These are phyloP conservation scores for Colletotrichum graminicola DNA, from an alignment of 2,329 filamentous ascomycete species.

Conservation along the genomic window DNA sequence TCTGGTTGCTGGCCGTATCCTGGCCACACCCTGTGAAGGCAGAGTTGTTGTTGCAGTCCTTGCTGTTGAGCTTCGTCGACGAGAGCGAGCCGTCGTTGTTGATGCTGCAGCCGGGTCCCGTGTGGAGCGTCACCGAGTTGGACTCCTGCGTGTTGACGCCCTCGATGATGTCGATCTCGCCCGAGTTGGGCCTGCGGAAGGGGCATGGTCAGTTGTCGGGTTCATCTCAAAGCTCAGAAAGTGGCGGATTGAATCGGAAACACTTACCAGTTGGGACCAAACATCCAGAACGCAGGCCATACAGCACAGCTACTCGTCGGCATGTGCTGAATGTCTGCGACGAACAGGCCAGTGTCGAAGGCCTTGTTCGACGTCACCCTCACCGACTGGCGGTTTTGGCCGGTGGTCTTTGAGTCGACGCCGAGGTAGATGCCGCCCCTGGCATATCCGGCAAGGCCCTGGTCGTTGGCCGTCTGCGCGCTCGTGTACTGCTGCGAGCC, in stretches of 20 bases:
- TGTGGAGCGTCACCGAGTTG: conserved; percentile 78
- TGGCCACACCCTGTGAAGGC: conserved; percentile 72
- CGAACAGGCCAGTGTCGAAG: conserved; percentile 77
- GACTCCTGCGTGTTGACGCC: conserved; percentile 74
- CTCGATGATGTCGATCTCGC: conserved; percentile 86
- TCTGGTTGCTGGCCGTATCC: conserved; percentile 61
- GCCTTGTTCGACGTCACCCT: conserved; percentile 75
- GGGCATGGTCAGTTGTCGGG: neutral
- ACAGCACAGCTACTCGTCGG: conserved; percentile 77
- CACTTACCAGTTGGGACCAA: conserved; percentile 73
- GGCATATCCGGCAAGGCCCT: conserved; percentile 69
- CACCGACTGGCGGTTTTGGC: conserved; percentile 75
- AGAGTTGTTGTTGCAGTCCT: conserved; percentile 68
- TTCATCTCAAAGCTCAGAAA: neutral
- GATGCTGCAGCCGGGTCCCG: conserved; percentile 70
- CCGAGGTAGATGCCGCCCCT: conserved; percentile 74
- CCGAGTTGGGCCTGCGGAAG: conserved; percentile 61
- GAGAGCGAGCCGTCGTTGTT: conserved; percentile 60
- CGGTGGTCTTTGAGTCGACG: conserved; percentile 72
- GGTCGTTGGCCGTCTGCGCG: conserved; percentile 66
- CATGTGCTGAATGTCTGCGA: conserved; percentile 82
- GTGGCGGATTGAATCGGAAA: neutral
- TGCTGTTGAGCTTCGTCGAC: conserved; percentile 59
- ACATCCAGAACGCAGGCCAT: conserved; percentile 81
- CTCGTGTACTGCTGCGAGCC: conserved; percentile 80